Evolutionary conservation across 345 rosid species (phyloP), one percentile per base, ranked within the genome.

Genomic region (Schrenkiella parvula): DNA sequence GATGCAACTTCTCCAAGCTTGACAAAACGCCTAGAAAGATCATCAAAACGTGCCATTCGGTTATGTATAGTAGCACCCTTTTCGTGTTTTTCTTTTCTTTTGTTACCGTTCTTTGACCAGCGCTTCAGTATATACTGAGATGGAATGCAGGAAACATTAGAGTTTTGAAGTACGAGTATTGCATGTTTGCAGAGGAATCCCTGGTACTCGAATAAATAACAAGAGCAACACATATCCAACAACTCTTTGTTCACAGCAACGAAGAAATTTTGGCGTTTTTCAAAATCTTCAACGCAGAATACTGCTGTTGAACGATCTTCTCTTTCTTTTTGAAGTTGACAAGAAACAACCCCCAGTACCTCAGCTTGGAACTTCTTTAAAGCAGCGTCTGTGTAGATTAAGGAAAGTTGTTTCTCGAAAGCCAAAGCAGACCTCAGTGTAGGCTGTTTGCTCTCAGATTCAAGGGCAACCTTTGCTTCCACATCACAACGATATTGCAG

Each of bases 291-390:
- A 42, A 82, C 81, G 22, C 68, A 17, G 71, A 78, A 84, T n/a
- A 68, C 58, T 11, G 39, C 22, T 13, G 56, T 78, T 4, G 70
- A 42, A 23, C 64, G 85, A 60, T 82, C 80, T 66, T 80, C 78
- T 56, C 28, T 72, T 70, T 80, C 84, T 63, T 71, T 72, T 42
- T 78, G 77, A 23, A 82, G 80, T 37, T 84, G 83, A 54, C 87
- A 84, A 32, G 83, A 83, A 67, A 80, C 84, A 43, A 77, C 84
- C 11, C 87, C 85, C 28, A 64, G 78, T n/a, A 82, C 78, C 79
- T 84, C 85, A 53, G 71, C 78, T 72, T 84, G 87, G 71, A 82
- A 82, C 68, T 78, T 82, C 80, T 80, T 82, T 75, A 82, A 84
- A 61, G 82, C 77, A 44, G 85, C 77, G 28, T 82, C 79, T 2